Conservation (phyloP, 164 flowering plant genomes). For the Brasenia schreberi region DNA sequence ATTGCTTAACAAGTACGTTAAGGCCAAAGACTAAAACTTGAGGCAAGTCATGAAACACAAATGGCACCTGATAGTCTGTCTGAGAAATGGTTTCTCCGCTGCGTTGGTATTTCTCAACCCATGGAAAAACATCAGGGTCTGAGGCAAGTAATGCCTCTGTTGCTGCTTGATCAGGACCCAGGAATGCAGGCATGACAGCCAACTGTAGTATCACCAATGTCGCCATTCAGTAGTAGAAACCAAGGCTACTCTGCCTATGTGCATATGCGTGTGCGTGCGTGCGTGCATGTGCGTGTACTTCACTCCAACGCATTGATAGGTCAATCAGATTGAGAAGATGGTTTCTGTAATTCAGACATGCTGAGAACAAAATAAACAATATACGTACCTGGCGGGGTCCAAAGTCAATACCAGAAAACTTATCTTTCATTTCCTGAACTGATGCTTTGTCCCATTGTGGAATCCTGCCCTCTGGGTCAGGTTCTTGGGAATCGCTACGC, state of each 20-base stretch:
- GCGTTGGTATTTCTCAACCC: slow-evolving; percentile 90
- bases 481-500: slow-evolving; percentile 59
- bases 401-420: slow-evolving; percentile 64
- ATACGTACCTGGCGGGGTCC: slow-evolving; percentile 87
- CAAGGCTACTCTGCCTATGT: no score
- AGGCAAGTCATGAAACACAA: neutral
- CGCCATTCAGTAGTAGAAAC: neutral
- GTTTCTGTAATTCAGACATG: neutral
- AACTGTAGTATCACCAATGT: slow-evolving; percentile 29
- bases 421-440: slow-evolving; percentile 87
- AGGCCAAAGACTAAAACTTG: neutral
- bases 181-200: slow-evolving; percentile 92
- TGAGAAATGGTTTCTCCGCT: slow-evolving; percentile 90
- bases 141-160: slow-evolving; percentile 53
- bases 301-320: no score
- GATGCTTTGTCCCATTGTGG: slow-evolving; percentile 75
- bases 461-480: slow-evolving; percentile 92
- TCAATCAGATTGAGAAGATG: no score
- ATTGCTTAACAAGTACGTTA: neutral
- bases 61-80: slow-evolving; percentile 79
- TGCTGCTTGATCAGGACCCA: slow-evolving; percentile 86
- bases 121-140: slow-evolving; percentile 73
- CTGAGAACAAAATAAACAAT: neutral
- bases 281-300: no score
- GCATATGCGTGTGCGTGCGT: no score